These are phyloP conservation scores for Globisporangium lucens DNA, from an alignment of 352 stramenopile species.

Conservation along the genomic window DNA sequence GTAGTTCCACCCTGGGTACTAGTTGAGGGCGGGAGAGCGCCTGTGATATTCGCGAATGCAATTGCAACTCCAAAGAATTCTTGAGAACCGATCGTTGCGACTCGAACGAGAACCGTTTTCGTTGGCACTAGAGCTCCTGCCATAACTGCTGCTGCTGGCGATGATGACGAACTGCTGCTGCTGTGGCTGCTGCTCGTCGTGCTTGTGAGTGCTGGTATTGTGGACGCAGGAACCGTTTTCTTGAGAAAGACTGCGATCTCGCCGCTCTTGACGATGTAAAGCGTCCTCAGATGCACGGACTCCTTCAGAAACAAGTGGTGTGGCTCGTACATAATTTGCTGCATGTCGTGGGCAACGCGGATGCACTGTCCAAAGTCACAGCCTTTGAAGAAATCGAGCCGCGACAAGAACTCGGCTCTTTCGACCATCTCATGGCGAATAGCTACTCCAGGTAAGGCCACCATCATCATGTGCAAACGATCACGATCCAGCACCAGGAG, in stretches of 20 bases:
- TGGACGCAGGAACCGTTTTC: conserved; percentile 19
- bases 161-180: neutral
- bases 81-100: conserved; percentile 67
- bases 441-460: conserved; percentile 45
- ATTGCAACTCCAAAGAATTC: conserved; percentile 66
- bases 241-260: conserved; percentile 67
- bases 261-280: conserved; percentile 71
- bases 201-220: neutral
- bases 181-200: neutral
- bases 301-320: conserved; percentile 64
- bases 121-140: neutral
- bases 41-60: conserved; percentile 28
- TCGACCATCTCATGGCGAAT: conserved; percentile 73
- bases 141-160: neutral
- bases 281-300: conserved; percentile 35
- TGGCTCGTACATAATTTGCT: conserved; percentile 50
- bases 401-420: conserved; percentile 59
- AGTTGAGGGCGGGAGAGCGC: neutral
- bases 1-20: neutral
- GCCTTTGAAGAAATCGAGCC: conserved; percentile 53
- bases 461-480: conserved; percentile 38
- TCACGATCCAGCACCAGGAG: conserved; percentile 71
- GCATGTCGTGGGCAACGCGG: conserved; percentile 65
- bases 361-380: conserved; percentile 73
- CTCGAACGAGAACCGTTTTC: conserved; percentile 44